Base-by-base conservation (phyloP, 768 basidiomycete species). In the Amanita phalloides region DNA sequence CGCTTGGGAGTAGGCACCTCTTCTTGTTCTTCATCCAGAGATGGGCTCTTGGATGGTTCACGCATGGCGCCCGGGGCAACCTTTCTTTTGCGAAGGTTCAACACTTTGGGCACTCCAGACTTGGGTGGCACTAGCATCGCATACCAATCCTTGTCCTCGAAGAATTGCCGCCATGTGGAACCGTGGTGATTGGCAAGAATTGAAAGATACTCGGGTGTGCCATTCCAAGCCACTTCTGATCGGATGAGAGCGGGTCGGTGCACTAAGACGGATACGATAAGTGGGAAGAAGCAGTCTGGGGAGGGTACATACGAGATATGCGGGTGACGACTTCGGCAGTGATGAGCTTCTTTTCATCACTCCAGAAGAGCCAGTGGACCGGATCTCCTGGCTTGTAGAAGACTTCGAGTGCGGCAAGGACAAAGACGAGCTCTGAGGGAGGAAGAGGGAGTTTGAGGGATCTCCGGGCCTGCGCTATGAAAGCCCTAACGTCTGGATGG, bases 331-430 rank as follows among this genome's bases (percentile, higher is more conserved):
- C 61, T n/a, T 63, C 62, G 13, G 79, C 79, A 14, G 78, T 81
- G 21, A 62, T 62, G 51, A 60, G 62, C 60, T 74, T 76, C 58
- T 71, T 68, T 45, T 71, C 72, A 54, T 69, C 71, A 43, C 70
- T 73, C 83, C 83, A 85, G 60, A 85, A 76, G n/a, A 78, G 64
- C 75, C 78, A 78, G 58, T 83, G 81, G 5, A 73, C 76, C 11
- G 74, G 74, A 61, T 82, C 74, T 28, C 70, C 68, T 13, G 75
- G 75, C 45, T 69, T 67, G 57, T 78, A 73, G 56, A 82, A 74
- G 10, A 84, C 76, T 8, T 74, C 72, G 54, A 85, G 74, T 2
- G 82, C 83, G 3, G 76, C 78, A 48, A 85, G 75, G 25, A 75
- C 72, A 54, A 80, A 73, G 51, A 82, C 62, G 52, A 71, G 59